Evolutionary conservation across 306 rosid genomes (phyloP), one percentile per base, ranked within the genome.

Genomic region (Acacia acuminata): DNA sequence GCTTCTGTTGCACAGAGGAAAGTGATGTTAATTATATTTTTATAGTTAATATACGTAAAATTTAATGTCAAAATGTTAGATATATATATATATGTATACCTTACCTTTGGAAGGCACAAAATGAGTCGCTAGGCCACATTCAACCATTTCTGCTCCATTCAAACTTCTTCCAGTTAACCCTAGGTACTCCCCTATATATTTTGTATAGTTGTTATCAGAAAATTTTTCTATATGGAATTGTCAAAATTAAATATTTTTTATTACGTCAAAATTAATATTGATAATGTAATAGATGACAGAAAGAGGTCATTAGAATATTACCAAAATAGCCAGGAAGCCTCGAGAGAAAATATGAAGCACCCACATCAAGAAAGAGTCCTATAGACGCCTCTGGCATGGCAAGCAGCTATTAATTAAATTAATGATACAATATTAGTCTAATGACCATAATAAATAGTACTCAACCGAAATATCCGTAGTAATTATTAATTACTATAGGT

Each of bases 41-140:
- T 25, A 16, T 60, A 24, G 7, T 24, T 1, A 25, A 58, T 58
- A 17, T 3, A 36, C 40, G 58, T 56, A 8, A 55, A 17, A 24
- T 9, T 3, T 61, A 4, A 63, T 13, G 17, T 25, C 68, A 4
- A 3, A 63, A 3, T 22, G 5, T 60, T 61, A 30, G 34, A 12
- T 63, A 63, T 64, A 6, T 7, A 1, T 2, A 34, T 64, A 6
- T 7, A 3, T 2, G 16, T 17, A 42, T n/a, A n/a, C n/a, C n/a
- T n/a, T n/a, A n/a, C n/a, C 55, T 71, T 40, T 60, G 16, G 80
- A 76, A 43, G 71, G 58, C 43, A 76, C 58, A 76, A 42, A 76
- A 60, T 76, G 71, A 60, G 80, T 58, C 5, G 80, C 71, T 8
- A 76, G 27, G 42, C 80, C 80, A 43, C 71, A 77, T 0, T 40